Conservation (phyloP, 768 basidiomycete species). For the Kwoniella newhampshirensis region DNA sequence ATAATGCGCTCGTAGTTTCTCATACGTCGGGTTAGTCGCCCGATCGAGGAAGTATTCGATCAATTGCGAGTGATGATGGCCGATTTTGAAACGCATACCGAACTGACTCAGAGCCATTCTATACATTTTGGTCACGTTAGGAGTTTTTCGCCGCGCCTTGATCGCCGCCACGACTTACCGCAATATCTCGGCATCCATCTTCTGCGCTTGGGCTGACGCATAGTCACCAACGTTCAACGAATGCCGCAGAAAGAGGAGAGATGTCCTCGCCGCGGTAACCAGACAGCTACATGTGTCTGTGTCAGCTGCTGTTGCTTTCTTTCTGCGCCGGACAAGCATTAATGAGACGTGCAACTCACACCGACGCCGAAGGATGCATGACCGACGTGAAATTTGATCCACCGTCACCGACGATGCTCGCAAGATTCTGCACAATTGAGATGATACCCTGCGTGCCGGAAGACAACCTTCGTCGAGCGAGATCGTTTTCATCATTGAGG, state of each 20-base stretch:
- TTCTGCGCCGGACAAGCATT: too few species aligned
- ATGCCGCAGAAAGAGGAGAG: slow-evolving; percentile 38
- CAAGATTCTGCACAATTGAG: slow-evolving; percentile 37
- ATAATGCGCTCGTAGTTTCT: slow-evolving; percentile 44
- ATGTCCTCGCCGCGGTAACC: slow-evolving; percentile 43
- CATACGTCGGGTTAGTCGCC: slow-evolving; percentile 35
- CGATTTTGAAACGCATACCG: slow-evolving; percentile 41
- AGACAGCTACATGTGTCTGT: slow-evolving; percentile 36
- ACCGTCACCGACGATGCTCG: slow-evolving; percentile 14
- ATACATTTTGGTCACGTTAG: neutral
- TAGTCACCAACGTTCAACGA: slow-evolving; percentile 35
- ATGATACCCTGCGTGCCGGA: slow-evolving; percentile 38
- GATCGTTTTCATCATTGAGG: slow-evolving; percentile 34
- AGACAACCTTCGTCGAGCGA: slow-evolving; percentile 29
- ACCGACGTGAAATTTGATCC: slow-evolving; percentile 20
- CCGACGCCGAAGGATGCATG: slow-evolving; percentile 45
- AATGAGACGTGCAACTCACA: slow-evolving; percentile 25
- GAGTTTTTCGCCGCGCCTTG: neutral
- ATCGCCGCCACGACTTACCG: slow-evolving; percentile 25
- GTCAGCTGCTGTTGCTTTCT: too few species aligned
- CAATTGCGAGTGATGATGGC: slow-evolving; percentile 45
- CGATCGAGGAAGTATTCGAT: slow-evolving; percentile 49
- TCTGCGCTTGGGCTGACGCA: slow-evolving; percentile 24
- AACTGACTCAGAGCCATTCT: slow-evolving; percentile 41
- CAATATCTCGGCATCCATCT: slow-evolving; percentile 40